phyloP scores from a whole-genome alignment of 345 rosid genomes.

The Arabidopsis thaliana region DNA sequence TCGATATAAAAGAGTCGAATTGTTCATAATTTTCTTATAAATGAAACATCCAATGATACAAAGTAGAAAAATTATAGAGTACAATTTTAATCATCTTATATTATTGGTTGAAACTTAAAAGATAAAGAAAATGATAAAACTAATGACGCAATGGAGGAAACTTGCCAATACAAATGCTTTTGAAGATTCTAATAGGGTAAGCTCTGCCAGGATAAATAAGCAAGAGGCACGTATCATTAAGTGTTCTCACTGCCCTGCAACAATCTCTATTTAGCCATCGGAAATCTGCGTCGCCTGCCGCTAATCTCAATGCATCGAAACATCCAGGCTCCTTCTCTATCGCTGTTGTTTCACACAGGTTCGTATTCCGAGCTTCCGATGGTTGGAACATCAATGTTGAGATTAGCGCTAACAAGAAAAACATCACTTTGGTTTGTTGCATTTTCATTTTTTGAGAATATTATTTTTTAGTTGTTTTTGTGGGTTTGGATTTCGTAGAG shows the following conservation, averaged over 20 bases:
- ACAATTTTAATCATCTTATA: no score
- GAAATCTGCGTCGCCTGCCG: neutral
- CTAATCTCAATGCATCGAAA: neutral
- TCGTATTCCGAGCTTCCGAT: neutral
- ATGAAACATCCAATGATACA: no score
- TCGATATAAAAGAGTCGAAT: no score
- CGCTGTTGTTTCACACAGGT: neutral
- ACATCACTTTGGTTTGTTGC: neutral
- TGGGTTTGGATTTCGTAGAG: neutral
- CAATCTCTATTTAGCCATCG: neutral
- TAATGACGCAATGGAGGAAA: neutral
- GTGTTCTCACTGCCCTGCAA: slow-evolving; percentile 12
- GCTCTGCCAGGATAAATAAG: neutral
- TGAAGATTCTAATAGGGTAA: neutral
- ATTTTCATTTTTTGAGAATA: neutral
- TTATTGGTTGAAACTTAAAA: no score
- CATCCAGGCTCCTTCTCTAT: slow-evolving; percentile 4
- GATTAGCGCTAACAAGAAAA: neutral
- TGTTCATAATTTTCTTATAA: no score
- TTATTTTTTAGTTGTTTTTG: neutral
- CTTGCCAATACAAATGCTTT: neutral
- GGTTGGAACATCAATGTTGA: neutral
- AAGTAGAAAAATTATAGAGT: no score
- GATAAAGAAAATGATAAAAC: neutral
- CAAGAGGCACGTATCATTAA: neutral